Base-by-base conservation (phyloP, 352 stramenopile genomes). In the Phytopythium montanum region DNA sequence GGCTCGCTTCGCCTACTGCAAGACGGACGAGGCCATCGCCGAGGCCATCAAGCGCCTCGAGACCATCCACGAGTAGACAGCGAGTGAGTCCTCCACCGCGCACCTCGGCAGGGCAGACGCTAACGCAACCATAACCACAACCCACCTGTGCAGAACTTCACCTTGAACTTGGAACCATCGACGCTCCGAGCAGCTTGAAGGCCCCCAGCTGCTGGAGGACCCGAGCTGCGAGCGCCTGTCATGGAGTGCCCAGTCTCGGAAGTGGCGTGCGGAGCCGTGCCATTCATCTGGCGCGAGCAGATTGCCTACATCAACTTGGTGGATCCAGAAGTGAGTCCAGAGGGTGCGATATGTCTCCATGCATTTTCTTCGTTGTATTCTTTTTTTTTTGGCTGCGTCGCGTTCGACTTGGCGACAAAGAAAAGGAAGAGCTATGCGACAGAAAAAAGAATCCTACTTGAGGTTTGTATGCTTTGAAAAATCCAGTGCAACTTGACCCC, bases 1-100 rank as follows among this genome's bases (percentile, higher is more conserved):
- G 68, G 92, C 85, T 5, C 90, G 95, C 48, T 98, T 99, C 65
- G 94, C 94, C 33, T 99, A 97, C 76, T 99, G 95, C 81, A 99
- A 99, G 80, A 97, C 88, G 34, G 95, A 98, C 60, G 84, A 96
- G 34, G 94, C 88, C n/a, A 82, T 98, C 33, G 65, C 76, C 23
- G 78, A 95, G 54, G 94, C 94, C 56, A 96, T 93, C 62, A 73
- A 73, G 61, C 84, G 84, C 36, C 72, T 93, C 18, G 67, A 54
- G 14, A 71, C 64, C 50, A 49, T 79, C 23, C 64, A 75, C 49
- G 70, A 78, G 33, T 36, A 50, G 45, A 26, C 25, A 10, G 4
- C 45, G 45, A 52, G 41, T 48, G n/a, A n/a, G 3, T 45, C 39
- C 4, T 21, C n/a, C n/a, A n/a, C n/a, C n/a, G n/a, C n/a, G 41